Evolutionary conservation across 176 grass and related monocot genomes (phyloP).

Genomic region (Tillandsia fasciculata): DNA sequence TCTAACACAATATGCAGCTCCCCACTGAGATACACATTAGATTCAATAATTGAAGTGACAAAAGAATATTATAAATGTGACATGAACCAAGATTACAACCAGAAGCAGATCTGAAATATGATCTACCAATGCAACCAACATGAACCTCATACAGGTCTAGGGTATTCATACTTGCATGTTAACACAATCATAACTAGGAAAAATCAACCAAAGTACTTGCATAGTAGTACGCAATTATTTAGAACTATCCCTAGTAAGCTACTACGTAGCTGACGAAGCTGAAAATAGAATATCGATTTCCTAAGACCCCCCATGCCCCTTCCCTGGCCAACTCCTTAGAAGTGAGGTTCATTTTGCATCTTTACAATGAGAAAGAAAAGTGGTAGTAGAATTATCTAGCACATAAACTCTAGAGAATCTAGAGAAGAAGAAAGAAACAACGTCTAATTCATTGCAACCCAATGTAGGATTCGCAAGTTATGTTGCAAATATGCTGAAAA

Average conservation of each 20-base stretch:
- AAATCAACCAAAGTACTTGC: not conserved
- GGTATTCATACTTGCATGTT: not conserved
- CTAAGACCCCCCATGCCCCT: not conserved
- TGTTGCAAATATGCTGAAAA: not conserved
- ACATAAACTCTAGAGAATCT: too few species aligned
- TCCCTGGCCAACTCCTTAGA: not conserved
- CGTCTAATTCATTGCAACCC: not conserved
- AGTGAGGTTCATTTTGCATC: too few species aligned
- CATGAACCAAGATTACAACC: not conserved
- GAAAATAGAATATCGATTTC: not conserved
- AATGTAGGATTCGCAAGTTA: not conserved
- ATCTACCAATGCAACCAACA: not conserved
- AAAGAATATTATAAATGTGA: not conserved
- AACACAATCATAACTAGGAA: not conserved
- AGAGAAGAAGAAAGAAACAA: too few species aligned
- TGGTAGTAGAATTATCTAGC: too few species aligned
- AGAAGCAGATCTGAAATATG: not conserved
- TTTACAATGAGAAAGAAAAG: too few species aligned
- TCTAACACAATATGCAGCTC: conserved; percentile 78
- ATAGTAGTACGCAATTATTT: not conserved
- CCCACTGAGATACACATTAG: conserved; percentile 55
- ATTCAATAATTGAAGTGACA: not conserved
- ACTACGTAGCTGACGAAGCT: too few species aligned
- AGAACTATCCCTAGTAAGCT: not conserved
- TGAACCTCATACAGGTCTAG: not conserved